Evolutionary conservation across 768 basidiomycete genomes (phyloP), one percentile per base, ranked within the genome.

Genomic region (Termitomyces sp.): DNA sequence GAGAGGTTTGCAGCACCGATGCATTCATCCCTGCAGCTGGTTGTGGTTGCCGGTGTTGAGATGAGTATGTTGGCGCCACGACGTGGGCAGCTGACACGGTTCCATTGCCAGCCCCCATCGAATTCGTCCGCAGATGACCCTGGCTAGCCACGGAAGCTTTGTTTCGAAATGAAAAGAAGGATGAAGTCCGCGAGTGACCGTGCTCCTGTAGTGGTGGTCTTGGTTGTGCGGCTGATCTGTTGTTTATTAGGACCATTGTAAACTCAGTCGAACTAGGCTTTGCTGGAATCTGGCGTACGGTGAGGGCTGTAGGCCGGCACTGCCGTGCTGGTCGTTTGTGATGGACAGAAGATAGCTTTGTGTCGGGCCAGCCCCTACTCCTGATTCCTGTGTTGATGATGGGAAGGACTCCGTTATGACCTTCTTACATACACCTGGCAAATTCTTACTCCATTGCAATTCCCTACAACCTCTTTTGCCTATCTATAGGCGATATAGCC

Each of bases 101-200:
- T n/a, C 35, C 54, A 26, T 30, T 57, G 14, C 37, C 56, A 19
- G 30, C 55, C 35, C 53, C 56, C 54, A 58, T 59, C 28, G 34
- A 66, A 55, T 35, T 52, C 2, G 51, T 44, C 46, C 61, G 47
- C 56, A 43, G 67, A 64, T 45, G 66, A 10, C 42, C 41, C 48
- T 63, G 69, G 40, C n/a, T 50, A 48, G 67, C 65, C 41, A 60
- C 61, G 8, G 70, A 56, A 26, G 68, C 68, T 56, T 72, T 80
- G 59, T 64, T 73, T 58, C 75, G 75, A 66, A 86, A 84, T 17
- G 82, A 79, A 67, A 87, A 87, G 73, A 85, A 83, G 26, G 85
- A 87, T 7, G 80, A 70, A n/a, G 83, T 75, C 40, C 84, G 81
- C 35, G 77, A 62, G 64, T 85, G 84, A 14, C 58, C 47, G 55